phyloP scores from a whole-genome alignment of 257 asterid species.

The Fraxinus pennsylvanica region DNA sequence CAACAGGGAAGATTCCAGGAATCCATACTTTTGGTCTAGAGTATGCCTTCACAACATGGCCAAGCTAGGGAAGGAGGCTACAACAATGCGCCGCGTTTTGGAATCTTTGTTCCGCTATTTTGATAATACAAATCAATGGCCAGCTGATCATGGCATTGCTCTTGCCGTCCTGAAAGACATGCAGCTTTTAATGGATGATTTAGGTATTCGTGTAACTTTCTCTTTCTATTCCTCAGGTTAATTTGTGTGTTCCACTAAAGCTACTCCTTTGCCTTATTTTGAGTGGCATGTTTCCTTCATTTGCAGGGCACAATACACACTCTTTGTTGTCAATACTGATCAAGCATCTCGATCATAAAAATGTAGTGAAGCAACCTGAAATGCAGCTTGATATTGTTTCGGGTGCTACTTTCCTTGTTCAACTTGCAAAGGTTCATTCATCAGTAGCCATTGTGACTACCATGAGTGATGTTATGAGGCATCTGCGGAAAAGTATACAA shows the following conservation, averaged over 20 bases:
- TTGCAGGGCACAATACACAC: conserved; percentile 84
- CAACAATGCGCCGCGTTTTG: conserved; percentile 95
- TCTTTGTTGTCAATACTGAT: conserved; percentile 77
- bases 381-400: conserved; percentile 89
- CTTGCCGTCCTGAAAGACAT: conserved; percentile 87
- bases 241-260: conserved; percentile 8
- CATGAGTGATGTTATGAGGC: conserved; percentile 88
- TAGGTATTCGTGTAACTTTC: conserved; percentile 47
- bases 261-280: conserved; percentile 8
- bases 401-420: conserved; percentile 71
- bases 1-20: conserved; percentile 67
- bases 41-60: conserved; percentile 93
- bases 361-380: conserved; percentile 74
- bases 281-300: not conserved
- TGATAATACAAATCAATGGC: conserved; percentile 79
- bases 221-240: conserved; percentile 9
- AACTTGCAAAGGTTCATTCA: conserved; percentile 62
- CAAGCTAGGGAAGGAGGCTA: conserved; percentile 92
- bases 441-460: conserved; percentile 86
- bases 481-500: conserved; percentile 89
- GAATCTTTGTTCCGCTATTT: conserved; percentile 90
- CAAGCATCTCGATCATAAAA: conserved; percentile 95
- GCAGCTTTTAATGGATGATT: conserved; percentile 85
- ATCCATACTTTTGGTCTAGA: conserved; percentile 89
- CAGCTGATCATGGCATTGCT: conserved; percentile 66